These are phyloP conservation scores for Russula dissimulans DNA, from an alignment of 768 basidiomycete genomes.

Conservation along the genomic window DNA sequence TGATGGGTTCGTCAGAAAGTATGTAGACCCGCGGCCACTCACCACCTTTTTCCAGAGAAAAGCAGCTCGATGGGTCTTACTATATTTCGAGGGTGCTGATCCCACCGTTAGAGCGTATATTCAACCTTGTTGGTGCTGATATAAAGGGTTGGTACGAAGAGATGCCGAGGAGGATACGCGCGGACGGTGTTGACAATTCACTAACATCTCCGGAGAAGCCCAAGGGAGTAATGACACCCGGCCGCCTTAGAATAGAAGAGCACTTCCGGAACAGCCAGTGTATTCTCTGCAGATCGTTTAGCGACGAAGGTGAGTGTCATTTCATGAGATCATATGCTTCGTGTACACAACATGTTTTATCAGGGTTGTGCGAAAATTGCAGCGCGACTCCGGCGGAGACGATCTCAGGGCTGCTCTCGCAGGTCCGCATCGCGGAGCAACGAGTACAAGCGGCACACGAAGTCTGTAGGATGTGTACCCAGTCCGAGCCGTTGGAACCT, in stretches of 20 bases:
- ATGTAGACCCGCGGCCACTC: background rate
- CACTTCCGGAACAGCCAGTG: conserved; percentile 70
- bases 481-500: conserved; percentile 26
- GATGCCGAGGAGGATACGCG: conserved; percentile 60
- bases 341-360: background rate
- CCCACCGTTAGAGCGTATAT: conserved; percentile 82
- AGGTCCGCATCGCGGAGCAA: conserved; percentile 26
- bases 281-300: conserved; percentile 50
- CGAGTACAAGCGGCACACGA: conserved; percentile 26
- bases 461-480: conserved; percentile 36
- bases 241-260: conserved; percentile 53
- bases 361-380: conserved; percentile 31
- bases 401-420: conserved; percentile 27
- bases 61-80: conserved; percentile 76
- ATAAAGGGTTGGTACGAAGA: conserved; percentile 79
- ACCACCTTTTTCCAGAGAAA: conserved; percentile 34
- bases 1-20: conserved; percentile 38
- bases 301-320: conserved; percentile 40
- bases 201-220: conserved; percentile 30
- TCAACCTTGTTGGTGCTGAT: conserved; percentile 86
- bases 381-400: conserved; percentile 27
- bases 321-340: background rate
- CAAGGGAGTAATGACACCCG: conserved; percentile 25
- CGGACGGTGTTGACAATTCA: conserved; percentile 30
- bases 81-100: conserved; percentile 85